Conservation (phyloP, 1,284 basidiomycete genomes). For the Cystobasidium pallidum region DNA sequence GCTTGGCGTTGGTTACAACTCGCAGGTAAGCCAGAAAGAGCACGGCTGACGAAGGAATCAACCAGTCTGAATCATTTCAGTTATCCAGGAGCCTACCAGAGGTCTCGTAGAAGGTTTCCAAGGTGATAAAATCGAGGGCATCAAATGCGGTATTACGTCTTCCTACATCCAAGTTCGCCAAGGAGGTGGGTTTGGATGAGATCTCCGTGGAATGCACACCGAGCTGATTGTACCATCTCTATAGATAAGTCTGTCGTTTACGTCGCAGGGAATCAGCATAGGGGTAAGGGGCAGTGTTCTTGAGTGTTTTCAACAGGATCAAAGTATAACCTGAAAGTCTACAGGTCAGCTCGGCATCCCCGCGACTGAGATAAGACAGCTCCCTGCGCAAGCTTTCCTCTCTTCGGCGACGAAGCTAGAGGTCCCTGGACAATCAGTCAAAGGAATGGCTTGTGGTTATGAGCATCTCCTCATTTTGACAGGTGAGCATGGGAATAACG, state of each 20-base stretch:
- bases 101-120: slow-evolving; percentile 51
- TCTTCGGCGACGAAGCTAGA: slow-evolving; percentile 44
- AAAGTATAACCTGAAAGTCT: background rate
- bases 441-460: slow-evolving; percentile 47
- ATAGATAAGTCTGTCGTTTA: slow-evolving; percentile 38
- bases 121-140: slow-evolving; percentile 28
- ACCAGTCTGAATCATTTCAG: background rate
- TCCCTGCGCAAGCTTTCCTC: slow-evolving; percentile 45
- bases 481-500: slow-evolving; percentile 31
- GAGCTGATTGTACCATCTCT: background rate
- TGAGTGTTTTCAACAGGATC: background rate
- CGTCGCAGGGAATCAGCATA: slow-evolving; percentile 21
- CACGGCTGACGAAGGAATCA: background rate
- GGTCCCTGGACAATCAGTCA: slow-evolving; percentile 32
- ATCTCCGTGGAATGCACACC: background rate
- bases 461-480: slow-evolving; percentile 51
- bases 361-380: slow-evolving; percentile 31
- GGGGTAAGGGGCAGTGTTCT: background rate
- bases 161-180: slow-evolving; percentile 35
- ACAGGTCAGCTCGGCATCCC: slow-evolving; percentile 39
- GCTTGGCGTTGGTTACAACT: slow-evolving; percentile 50
- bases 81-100: slow-evolving; percentile 47
- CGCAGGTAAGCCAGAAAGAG: slow-evolving; percentile 35
- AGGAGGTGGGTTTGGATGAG: slow-evolving; percentile 4
- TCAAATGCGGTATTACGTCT: slow-evolving; percentile 37